These are phyloP conservation scores for Trypanosoma avium DNA, from an alignment of 208 protist species.

Conservation along the genomic window DNA sequence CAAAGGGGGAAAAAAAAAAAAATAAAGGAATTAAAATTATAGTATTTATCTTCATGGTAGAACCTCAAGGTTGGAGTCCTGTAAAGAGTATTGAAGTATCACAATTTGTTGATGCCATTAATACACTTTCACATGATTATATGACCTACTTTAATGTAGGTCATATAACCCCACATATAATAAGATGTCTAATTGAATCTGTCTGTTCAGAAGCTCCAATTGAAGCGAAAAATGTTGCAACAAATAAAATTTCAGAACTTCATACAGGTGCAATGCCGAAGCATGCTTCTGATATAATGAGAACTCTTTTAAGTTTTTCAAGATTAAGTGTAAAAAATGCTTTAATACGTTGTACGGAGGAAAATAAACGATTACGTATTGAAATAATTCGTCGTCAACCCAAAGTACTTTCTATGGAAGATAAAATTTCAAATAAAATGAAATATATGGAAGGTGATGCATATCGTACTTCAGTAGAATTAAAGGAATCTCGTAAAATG, in stretches of 20 bases:
- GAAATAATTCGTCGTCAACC: neutral
- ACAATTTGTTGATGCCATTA: slow-evolving; percentile 1
- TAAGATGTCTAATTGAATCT: slow-evolving; percentile 11
- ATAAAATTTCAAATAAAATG: neutral
- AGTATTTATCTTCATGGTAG: neutral
- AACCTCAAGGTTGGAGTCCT: neutral
- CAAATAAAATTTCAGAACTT: slow-evolving; percentile 1
- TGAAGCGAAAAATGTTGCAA: neutral
- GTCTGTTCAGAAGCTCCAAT: slow-evolving; percentile 1
- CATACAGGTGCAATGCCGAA: neutral
- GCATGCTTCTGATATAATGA: slow-evolving; percentile 1
- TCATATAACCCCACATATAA: slow-evolving; percentile 12
- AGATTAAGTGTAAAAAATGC: slow-evolving; percentile 1
- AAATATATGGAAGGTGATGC: neutral
- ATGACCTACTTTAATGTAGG: slow-evolving; percentile 3
- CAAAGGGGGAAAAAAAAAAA: neutral
- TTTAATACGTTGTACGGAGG: neutral
- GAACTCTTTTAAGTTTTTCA: neutral
- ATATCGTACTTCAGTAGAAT: neutral
- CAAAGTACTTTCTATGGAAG: neutral
- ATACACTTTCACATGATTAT: slow-evolving; percentile 8
- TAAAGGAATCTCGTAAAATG: neutral
- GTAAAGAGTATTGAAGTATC: neutral
- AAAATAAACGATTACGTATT: neutral
- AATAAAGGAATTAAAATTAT: neutral